A percentile compares a stretch with the other conserved stretches of the same genome.
Conservation (phyloP, 169 alveolate genomes). For the Eimeria acervulina region DNA sequence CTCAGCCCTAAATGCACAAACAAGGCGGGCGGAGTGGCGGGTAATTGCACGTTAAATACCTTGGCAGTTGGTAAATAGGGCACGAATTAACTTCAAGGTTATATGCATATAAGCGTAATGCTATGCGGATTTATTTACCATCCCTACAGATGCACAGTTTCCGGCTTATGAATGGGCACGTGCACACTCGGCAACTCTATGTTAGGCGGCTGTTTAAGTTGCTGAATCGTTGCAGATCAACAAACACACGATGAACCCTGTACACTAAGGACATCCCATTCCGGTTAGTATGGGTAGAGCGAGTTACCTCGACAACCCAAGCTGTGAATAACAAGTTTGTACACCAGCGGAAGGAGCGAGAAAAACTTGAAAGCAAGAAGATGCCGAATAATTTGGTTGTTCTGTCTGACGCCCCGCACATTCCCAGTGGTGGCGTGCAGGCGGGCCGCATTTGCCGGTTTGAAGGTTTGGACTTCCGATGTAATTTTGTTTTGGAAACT, state of each 20-base stretch:
- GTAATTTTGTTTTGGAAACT: neutral
- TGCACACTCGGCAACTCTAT: neutral
- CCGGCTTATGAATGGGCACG: neutral
- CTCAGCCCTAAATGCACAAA: constrained; percentile 51
- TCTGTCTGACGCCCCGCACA: neutral
- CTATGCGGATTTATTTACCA: neutral
- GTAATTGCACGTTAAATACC: neutral
- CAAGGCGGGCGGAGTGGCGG: neutral
- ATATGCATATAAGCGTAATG: neutral
- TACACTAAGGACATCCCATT: neutral
- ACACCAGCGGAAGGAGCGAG: neutral
- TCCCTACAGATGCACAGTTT: neutral
- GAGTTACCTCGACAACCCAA: neutral
- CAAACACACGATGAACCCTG: neutral
- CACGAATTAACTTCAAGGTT: neutral
- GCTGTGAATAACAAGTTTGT: neutral
- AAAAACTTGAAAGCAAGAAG: neutral
- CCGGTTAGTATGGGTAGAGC: neutral
- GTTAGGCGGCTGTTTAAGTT: neutral
- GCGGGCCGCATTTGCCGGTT: neutral
- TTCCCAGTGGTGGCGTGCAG: neutral
- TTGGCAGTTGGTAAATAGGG: neutral
- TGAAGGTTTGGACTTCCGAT: neutral
- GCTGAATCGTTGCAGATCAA: neutral
- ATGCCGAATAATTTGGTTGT: neutral